These are phyloP conservation scores for Amoebophrya sp. DNA, from an alignment of 169 alveolate species.

Conservation along the genomic window DNA sequence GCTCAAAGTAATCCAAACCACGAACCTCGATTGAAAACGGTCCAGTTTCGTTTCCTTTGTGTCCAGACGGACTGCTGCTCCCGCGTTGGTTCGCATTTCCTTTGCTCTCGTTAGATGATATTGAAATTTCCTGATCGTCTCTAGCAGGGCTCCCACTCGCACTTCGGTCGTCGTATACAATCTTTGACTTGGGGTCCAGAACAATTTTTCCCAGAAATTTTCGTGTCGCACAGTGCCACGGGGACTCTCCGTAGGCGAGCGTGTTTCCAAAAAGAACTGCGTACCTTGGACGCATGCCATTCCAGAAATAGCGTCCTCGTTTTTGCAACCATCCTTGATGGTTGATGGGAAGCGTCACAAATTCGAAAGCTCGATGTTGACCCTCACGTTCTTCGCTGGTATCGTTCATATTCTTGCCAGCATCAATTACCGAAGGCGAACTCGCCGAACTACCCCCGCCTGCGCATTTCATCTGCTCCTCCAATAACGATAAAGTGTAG, in stretches of 20 bases:
- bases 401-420: too few species aligned
- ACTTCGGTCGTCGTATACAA: too few species aligned
- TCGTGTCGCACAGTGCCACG: not conserved
- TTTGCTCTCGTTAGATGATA: too few species aligned
- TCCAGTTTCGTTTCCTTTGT: too few species aligned
- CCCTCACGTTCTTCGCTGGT: too few species aligned
- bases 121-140: too few species aligned
- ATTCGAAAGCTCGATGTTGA: not conserved
- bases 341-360: not conserved
- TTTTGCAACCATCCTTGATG: not conserved
- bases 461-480: not conserved
- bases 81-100: too few species aligned
- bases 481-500: not conserved
- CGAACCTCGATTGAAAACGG: too few species aligned
- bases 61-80: too few species aligned
- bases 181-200: not conserved
- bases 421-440: too few species aligned
- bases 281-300: not conserved
- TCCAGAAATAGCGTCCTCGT: slow-evolving; percentile 1
- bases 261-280: not conserved
- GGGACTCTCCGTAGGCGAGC: not conserved
- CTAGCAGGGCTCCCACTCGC: too few species aligned
- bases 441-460: too few species aligned
- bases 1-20: not conserved
- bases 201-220: not conserved